Base-by-base conservation (phyloP, 176 grass and related monocot species). In the Eleusine indica region DNA sequence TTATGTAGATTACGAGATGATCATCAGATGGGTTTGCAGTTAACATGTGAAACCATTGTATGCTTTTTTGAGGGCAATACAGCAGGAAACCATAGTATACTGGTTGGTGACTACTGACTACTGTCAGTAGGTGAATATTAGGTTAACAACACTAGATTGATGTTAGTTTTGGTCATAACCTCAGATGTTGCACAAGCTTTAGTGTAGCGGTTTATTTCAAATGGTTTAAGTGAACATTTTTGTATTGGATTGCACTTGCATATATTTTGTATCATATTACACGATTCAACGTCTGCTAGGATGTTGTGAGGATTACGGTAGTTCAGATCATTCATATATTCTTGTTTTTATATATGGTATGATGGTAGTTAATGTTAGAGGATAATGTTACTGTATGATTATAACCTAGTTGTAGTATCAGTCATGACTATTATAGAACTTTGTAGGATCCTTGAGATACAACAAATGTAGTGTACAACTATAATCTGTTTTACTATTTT, bases 41-140 rank as follows among this genome's bases (percentile, higher is more conserved):
- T 74, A 28, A 7, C 46, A 73, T 14, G 6, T 51, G 6, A 51
- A 32, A 52, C 71, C 71, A 29, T 43, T 54, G 9, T 52, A 52
- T 52, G 15, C 49, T 52, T 52, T 52, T 17, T 52, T 52, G 2
- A 52, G 44, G 44, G 44, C 44, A 47, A 47, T 12, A 47, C 44
- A 47, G 44, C 7, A 47, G 11, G 44, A 47, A 47, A 47, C 44
- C 44, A 47, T 47, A 48, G 48, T 29, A 73, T 35, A 35, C 17
- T 37, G 29, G 28, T 46, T 74, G 71, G 71, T 74, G 28, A 74
- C 7, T 46, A 43, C 41, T 43, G 41, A 43, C 6, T 73, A 14
- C 7, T 51, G 30, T 66, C 42, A 66, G 11, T 79, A 63, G 76
- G 10, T 38, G 42, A 78, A 79, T 79, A 6, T 46, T 46, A 46